Conservation (phyloP, 192 early-diverging fungal species). For the Backusella mclennaniae region DNA sequence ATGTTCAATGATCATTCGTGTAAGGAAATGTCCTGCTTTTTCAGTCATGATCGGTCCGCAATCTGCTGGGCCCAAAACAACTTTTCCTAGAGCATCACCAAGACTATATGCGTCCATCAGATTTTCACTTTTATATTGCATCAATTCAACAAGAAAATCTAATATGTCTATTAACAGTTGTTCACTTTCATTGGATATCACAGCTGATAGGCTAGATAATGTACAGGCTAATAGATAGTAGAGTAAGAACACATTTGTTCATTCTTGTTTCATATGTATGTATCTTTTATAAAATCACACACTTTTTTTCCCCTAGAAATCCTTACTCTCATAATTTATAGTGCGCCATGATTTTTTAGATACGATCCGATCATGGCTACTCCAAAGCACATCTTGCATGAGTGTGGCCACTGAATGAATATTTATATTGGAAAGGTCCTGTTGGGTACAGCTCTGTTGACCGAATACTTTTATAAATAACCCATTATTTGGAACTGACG, state of each 20-base stretch:
- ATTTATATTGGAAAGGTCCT: conserved; percentile 20
- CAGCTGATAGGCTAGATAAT: conserved; percentile 16
- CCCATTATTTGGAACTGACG: conserved; percentile 26
- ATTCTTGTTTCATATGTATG: background rate
- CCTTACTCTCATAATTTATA: conserved; percentile 36
- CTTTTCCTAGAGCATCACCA: conserved; percentile 34
- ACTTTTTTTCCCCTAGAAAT: background rate
- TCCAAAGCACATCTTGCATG: conserved; percentile 33
- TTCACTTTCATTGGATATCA: conserved; percentile 14
- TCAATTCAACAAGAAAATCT: conserved; percentile 32
- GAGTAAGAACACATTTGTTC: background rate
- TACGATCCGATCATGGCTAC: conserved; percentile 28
- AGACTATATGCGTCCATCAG: conserved; percentile 25
- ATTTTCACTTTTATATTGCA: conserved; percentile 30
- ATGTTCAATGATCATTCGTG: conserved; percentile 32
- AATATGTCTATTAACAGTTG: conserved; percentile 27
- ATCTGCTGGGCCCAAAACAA: conserved; percentile 25
- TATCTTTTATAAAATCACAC: background rate
- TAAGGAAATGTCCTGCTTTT: conserved; percentile 29
- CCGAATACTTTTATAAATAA: conserved; percentile 32
- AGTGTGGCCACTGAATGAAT: conserved; percentile 32
- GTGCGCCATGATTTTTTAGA: conserved; percentile 31
- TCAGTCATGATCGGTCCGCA: conserved; percentile 28
- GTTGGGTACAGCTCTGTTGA: conserved; percentile 12
- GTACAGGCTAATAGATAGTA: conserved; percentile 23